Conservation (phyloP, 257 asterid genomes). For the Agastache rugosa region DNA sequence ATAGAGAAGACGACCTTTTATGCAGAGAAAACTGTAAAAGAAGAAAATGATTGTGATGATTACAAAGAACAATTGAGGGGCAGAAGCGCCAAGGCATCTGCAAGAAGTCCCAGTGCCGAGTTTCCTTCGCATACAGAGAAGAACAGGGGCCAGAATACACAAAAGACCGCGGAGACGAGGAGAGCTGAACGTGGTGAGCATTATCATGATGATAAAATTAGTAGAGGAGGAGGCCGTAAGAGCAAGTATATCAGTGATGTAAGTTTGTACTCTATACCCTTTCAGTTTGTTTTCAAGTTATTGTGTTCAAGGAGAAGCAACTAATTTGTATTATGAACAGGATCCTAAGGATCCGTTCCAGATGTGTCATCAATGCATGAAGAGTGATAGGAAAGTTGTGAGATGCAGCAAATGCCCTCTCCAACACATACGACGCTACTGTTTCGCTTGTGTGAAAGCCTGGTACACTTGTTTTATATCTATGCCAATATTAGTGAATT, state of each 20-base stretch:
- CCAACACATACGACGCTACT: slow-evolving; percentile 63
- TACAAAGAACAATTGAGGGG: background rate
- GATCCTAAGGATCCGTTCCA: slow-evolving; percentile 47
- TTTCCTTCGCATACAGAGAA: background rate
- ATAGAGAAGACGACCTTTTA: background rate
- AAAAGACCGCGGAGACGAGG: slow-evolving; percentile 1
- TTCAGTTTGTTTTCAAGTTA: background rate
- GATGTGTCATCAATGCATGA: slow-evolving; percentile 76
- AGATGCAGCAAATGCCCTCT: slow-evolving; percentile 48
- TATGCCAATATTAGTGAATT: background rate
- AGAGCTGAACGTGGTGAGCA: slow-evolving; percentile 13
- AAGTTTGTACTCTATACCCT: slow-evolving; percentile 27
- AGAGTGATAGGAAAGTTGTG: slow-evolving; percentile 53
- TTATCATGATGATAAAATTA: background rate
- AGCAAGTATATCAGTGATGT: slow-evolving; percentile 53
- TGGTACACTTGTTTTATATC: slow-evolving; percentile 45
- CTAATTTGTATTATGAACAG: slow-evolving; percentile 41
- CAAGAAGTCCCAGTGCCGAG: background rate
- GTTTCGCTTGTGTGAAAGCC: slow-evolving; percentile 45
- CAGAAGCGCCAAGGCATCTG: background rate
- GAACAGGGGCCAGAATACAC: slow-evolving; percentile 5
- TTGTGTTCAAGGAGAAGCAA: background rate
- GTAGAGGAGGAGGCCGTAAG: background rate
- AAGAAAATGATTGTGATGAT: background rate
- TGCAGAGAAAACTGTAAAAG: background rate